Evolutionary conservation across 805 yeast species (phyloP).

Genomic region (Kluyveromyces wickerhamii): DNA sequence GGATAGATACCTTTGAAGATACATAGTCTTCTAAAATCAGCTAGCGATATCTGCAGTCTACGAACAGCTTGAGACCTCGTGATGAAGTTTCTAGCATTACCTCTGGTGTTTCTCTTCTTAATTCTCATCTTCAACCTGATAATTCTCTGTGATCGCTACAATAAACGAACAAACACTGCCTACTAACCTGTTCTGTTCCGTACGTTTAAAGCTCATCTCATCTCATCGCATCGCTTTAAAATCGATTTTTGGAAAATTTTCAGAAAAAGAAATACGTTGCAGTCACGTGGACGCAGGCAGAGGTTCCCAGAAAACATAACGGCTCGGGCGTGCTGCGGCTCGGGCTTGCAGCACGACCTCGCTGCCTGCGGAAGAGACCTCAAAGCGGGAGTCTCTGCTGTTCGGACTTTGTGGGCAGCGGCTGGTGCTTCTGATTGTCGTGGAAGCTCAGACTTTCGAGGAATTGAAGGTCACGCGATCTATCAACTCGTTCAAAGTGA

Average conservation of each 20-base stretch:
- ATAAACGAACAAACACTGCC: too few relatives aligned
- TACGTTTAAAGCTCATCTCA: constrained; percentile 8
- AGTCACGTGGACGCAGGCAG: too few relatives aligned
- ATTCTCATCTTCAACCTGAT: constrained; percentile 43
- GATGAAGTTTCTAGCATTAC: constrained; percentile 86
- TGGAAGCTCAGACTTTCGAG: too few relatives aligned
- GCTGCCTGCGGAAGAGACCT: background rate
- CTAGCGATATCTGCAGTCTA: constrained; percentile 84
- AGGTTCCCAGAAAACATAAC: constrained; percentile 2
- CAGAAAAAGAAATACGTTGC: background rate
- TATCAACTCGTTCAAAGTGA: too few relatives aligned
- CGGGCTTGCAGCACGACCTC: too few relatives aligned
- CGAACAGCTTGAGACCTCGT: constrained; percentile 93
- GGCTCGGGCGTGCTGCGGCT: too few relatives aligned
- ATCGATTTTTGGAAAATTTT: constrained; percentile 17
- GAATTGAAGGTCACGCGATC: too few relatives aligned
- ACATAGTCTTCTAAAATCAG: constrained; percentile 95
- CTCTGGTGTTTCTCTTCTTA: constrained; percentile 75
- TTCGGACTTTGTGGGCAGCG: too few relatives aligned
- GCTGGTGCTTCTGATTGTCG: too few relatives aligned
- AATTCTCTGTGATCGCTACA: too few relatives aligned
- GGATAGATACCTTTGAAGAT: constrained; percentile 98
- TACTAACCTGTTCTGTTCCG: too few relatives aligned
- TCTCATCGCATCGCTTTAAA: constrained; percentile 20
- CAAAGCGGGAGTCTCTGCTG: too few relatives aligned